Evolutionary conservation across 2,329 filamentous ascomycete genomes (phyloP), one percentile per base, ranked within the genome.

Genomic region (Capronia coronata): DNA sequence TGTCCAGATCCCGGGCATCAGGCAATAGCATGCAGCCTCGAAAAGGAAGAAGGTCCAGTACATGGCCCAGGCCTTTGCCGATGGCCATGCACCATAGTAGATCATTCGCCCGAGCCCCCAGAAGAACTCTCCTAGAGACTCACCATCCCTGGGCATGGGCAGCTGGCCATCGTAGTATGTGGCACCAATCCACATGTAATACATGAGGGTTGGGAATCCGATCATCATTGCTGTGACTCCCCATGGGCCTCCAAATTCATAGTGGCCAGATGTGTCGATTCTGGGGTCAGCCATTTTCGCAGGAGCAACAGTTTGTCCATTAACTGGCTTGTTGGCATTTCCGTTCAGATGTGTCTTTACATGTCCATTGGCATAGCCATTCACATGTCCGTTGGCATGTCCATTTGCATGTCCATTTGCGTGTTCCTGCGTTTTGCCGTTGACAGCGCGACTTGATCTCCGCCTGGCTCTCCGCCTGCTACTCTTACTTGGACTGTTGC

Each of bases 161-260:
- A 94, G 75, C 56, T 86, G 82, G 60, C 91, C 91, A 65, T 88
- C 75, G 71, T 96, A 98, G 72, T 91, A 95, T 43, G 84, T 90
- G 27, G 91, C 86, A 43, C 93, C 93, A 68, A 94, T 83, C 90
- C 90, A 97, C 90, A 98, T 95, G 73, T 96, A 97, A 78, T 87
- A 96, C 91, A 97, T 97, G 61, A 98, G 78, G 30, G 83, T 55
- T n/a, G 93, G 93, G 70, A 97, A 98, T 39, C 85, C 81, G 55
- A 89, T 77, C 88, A 97, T 97, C 80, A 96, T 89, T 59, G 79
- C 74, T 13, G 78, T 70, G 35, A 90, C 84, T 48, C 93, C 91
- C n/a, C 77, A 65, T 2, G 87, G 83, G 51, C 93, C 93, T 56
- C 91, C 91, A 65, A 97, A 98, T 66, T 98, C 94, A 57, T 76